phyloP scores from a whole-genome alignment of 208 protist species.

The Crithidia fasciculata region DNA sequence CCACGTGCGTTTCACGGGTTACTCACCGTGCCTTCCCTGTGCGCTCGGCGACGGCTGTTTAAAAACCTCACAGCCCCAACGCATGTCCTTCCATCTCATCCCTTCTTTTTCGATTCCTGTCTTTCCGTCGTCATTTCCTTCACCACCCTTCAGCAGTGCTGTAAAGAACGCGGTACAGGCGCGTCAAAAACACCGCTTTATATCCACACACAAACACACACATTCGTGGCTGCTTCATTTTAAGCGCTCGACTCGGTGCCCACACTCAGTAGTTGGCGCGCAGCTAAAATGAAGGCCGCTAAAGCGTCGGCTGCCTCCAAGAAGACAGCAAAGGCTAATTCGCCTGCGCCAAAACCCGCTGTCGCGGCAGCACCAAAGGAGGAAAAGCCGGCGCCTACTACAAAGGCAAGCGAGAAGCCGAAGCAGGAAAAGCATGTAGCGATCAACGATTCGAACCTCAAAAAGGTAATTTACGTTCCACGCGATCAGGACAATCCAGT shows the following conservation, averaged over 20 bases:
- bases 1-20: too few species aligned
- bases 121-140: too few species aligned
- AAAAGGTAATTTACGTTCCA: constrained; percentile 23
- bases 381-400: neutral
- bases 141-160: too few species aligned
- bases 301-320: neutral
- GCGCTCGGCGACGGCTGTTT: too few species aligned
- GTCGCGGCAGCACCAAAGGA: neutral
- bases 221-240: neutral
- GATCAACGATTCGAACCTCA: constrained; percentile 16
- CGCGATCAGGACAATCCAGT: constrained; percentile 48
- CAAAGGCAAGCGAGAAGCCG: neutral
- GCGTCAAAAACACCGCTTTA: too few species aligned
- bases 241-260: neutral
- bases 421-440: neutral
- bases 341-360: neutral
- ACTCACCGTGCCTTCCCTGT: too few species aligned
- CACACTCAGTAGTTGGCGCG: neutral
- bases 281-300: constrained; percentile 6
- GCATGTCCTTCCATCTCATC: too few species aligned
- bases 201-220: too few species aligned
- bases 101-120: too few species aligned
- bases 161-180: too few species aligned
- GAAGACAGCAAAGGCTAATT: neutral
- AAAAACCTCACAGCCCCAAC: too few species aligned